A percentile compares a stretch with the other conserved stretches of the same genome.
These are phyloP conservation scores for Hypoxylon sp. DNA, from an alignment of 2,329 filamentous ascomycete species.

Conservation along the genomic window DNA sequence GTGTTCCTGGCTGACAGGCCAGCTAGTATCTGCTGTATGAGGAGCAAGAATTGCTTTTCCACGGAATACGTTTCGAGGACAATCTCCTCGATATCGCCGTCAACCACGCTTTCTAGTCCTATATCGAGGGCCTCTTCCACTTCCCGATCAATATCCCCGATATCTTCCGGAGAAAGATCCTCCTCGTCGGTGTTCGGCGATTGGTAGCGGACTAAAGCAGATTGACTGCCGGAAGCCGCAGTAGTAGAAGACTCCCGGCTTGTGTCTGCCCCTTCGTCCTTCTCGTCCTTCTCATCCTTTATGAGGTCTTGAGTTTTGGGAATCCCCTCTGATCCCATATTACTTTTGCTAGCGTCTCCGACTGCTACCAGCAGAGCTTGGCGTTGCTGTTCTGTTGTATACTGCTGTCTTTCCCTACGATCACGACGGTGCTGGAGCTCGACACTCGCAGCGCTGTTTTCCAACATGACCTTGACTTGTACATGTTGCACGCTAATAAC, in stretches of 20 bases:
- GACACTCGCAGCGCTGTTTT: neutral
- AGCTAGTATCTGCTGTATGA: neutral
- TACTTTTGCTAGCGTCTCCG: neutral
- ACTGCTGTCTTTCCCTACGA: neutral
- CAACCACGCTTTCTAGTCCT: neutral
- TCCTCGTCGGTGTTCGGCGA: neutral
- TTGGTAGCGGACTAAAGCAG: neutral
- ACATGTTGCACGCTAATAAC: neutral
- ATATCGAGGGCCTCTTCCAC: neutral
- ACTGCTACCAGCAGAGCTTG: neutral
- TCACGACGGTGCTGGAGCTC: neutral
- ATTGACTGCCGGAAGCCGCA: neutral
- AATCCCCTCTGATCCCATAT: neutral
- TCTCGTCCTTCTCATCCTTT: neutral
- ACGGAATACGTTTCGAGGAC: slow-evolving; percentile 3
- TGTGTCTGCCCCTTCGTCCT: neutral
- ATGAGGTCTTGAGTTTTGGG: neutral
- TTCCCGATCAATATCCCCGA: neutral
- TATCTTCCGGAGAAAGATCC: neutral
- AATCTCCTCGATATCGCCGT: neutral
- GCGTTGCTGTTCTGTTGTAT: neutral
- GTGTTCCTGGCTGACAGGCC: neutral
- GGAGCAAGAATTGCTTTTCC: neutral
- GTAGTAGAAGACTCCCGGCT: neutral
- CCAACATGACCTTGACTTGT: neutral